Percentiles rank a stretch among this genome's conserved stretches.
Evolutionary conservation across 2,329 filamentous ascomycete genomes (phyloP).

Genomic region (Cladosporium sp.): DNA sequence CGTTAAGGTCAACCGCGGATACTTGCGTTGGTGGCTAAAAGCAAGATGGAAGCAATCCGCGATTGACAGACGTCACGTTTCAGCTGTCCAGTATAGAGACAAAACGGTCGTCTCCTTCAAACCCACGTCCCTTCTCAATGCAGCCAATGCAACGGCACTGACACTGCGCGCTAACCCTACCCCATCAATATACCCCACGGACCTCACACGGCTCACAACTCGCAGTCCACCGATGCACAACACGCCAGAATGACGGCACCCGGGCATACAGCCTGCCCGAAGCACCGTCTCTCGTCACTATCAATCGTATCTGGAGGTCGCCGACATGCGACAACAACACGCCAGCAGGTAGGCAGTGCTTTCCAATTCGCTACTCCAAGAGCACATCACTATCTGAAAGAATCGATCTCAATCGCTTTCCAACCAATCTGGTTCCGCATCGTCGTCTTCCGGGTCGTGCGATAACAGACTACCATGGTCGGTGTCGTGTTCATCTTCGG

Average conservation of each 20-base stretch:
- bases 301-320: background rate
- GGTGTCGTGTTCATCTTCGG: constrained; percentile 30
- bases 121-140: background rate
- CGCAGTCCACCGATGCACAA: background rate
- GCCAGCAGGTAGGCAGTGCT: background rate
- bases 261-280: background rate
- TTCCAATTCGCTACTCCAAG: background rate
- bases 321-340: background rate
- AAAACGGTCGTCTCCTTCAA: background rate
- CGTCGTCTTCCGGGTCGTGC: constrained; percentile 66
- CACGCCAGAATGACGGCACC: background rate
- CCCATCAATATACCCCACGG: background rate
- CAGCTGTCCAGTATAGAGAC: background rate
- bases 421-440: constrained; percentile 67
- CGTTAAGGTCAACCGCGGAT: background rate
- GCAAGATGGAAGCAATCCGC: background rate
- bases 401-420: constrained; percentile 39
- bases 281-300: constrained; percentile 1
- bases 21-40: background rate
- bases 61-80: background rate
- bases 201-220: background rate
- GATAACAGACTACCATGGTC: constrained; percentile 58
- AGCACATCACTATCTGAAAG: background rate
- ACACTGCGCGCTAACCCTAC: background rate
- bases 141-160: background rate